Evolutionary conservation across 306 rosid genomes (phyloP), one percentile per base, ranked within the genome.

Genomic region (Pachyrhizus erosus): DNA sequence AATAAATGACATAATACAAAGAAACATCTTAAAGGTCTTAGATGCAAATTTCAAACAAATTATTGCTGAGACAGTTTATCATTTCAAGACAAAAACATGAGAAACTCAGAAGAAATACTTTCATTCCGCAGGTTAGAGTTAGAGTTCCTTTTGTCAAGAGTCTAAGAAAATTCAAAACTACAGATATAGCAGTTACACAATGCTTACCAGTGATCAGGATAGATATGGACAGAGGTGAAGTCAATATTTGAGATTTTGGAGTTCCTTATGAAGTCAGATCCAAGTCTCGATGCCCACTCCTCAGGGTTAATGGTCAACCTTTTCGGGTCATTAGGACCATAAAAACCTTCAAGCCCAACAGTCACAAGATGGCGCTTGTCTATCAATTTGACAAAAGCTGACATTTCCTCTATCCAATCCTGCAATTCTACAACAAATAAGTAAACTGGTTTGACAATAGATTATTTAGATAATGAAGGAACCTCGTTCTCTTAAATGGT

Each of bases 321-420:
- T 84, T 92, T 91, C 8, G 92, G 94, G 85, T 83, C 91, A 60
- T 88, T 89, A 13, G 99, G 99, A 84, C 99, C 99, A 46, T 96
- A 96, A 84, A 96, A 96, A 68, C 99, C 99, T 91, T 96, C 99
- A 11, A 93, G 90, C 26, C 99, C 99, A 64, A 93, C 81, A 9
- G 98, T 96, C 79, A 96, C 87, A 27, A 96, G 89, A 90, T 96
- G 99, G 33, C 86, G 92, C 91, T 93, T 93, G 93, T 96, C 99
- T 9, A 93, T 89, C 77, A 89, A 84, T 88, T 96, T 96, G 75
- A 93, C 89, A 75, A 88, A 93, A 78, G 94, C 74, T 54, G 99
- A 87, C 99, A 96, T 96, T 89, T 96, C 99, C 89, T 96, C 99
- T 37, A 96, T 83, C 99, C 99, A 96, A 9, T 92, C 99, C 99